A percentile compares a stretch with the other conserved stretches of the same genome.
Conservation (phyloP, 1,284 basidiomycete genomes). For the Acaromyces ingoldii region DNA sequence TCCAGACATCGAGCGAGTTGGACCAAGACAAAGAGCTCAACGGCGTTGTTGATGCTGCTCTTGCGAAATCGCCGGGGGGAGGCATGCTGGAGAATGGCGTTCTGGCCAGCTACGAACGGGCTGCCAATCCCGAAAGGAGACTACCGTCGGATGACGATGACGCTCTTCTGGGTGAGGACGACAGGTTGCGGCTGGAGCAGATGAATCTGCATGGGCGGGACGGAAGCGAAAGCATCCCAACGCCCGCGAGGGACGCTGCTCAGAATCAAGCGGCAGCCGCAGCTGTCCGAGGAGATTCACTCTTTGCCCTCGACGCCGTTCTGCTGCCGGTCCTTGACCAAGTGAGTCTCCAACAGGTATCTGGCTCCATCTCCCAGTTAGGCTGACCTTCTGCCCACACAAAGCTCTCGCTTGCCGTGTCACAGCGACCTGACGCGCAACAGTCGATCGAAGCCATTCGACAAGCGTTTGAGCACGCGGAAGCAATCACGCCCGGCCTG, state of each 20-base stretch:
- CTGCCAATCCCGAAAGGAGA: not conserved
- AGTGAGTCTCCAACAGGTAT: not conserved
- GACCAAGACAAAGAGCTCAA: no score
- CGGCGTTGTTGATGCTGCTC: no score
- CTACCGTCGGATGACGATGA: not conserved
- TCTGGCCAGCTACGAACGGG: constrained; percentile 4
- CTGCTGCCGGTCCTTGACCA: constrained; percentile 42
- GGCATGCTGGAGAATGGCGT: not conserved
- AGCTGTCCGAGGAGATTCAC: constrained; percentile 11
- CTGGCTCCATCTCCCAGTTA: no score
- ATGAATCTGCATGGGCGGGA: not conserved
- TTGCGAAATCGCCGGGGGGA: no score
- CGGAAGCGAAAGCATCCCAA: not conserved
- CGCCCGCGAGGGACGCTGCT: not conserved
- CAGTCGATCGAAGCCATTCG: constrained; percentile 28
- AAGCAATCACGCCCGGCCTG: constrained; percentile 39
- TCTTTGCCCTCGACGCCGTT: constrained; percentile 36
- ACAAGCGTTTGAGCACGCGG: constrained; percentile 28
- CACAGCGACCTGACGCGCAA: constrained; percentile 30
- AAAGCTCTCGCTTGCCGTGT: constrained; percentile 35
- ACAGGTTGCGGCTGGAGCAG: not conserved
- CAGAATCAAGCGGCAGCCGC: not conserved
- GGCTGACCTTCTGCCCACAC: no score
- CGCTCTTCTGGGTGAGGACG: not conserved
- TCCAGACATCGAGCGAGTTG: no score